Evolutionary conservation across 495 filamentous ascomycete genomes (phyloP).

Genomic region (Daldinia vernicosa): DNA sequence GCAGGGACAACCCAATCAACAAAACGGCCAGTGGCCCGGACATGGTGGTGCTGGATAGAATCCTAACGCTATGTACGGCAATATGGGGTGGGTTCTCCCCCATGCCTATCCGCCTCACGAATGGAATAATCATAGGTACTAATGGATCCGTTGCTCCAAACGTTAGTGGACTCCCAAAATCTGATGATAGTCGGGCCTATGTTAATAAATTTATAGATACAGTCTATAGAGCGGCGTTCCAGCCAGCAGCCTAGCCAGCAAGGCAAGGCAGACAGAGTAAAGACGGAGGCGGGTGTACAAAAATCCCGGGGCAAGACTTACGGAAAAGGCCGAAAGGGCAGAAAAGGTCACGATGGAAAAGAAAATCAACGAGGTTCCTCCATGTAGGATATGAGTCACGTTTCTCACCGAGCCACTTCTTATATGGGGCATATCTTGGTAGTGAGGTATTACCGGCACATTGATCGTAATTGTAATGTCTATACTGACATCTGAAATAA

Average conservation of each 20-base stretch:
- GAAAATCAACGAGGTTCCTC: neutral
- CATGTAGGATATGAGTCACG: neutral
- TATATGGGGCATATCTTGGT: neutral
- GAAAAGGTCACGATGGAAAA: neutral
- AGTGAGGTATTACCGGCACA: neutral
- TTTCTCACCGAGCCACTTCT: neutral
- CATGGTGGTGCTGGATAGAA: slow-evolving; percentile 35
- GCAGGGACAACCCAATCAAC: slow-evolving; percentile 54
- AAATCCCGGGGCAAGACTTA: neutral
- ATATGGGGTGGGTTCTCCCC: neutral
- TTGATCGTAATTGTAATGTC: neutral
- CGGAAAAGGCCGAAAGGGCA: neutral
- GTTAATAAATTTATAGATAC: neutral
- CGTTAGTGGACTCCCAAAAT: neutral
- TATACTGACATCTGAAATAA: neutral
- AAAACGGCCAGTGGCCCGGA: slow-evolving; percentile 43
- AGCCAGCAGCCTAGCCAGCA: neutral
- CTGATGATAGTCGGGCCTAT: neutral
- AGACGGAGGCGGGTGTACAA: neutral
- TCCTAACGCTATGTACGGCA: neutral
- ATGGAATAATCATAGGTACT: neutral
- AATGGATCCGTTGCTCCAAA: neutral
- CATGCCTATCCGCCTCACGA: neutral
- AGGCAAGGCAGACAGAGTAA: neutral
- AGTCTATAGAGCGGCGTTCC: neutral